Percentiles rank a stretch among this genome's conserved stretches.
These are phyloP conservation scores for Anthoceros angustus DNA, from an alignment of 225 moss, liverwort and hornwort genomes.

Conservation along the genomic window DNA sequence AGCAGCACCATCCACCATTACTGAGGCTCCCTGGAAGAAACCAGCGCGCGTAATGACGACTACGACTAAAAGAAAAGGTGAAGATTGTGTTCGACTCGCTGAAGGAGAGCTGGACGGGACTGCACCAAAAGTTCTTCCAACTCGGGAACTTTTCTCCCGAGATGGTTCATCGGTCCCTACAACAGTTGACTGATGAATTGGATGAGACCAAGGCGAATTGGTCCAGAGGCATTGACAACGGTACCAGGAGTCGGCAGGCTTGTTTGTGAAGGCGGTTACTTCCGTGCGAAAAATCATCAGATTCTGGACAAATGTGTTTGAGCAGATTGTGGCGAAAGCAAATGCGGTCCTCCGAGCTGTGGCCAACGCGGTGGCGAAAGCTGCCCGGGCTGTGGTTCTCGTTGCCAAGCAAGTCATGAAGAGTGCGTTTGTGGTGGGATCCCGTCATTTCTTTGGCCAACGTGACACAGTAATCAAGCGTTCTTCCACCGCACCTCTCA, in stretches of 20 bases:
- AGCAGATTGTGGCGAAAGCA: neutral
- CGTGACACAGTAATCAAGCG: too few relatives aligned
- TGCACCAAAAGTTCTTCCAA: neutral
- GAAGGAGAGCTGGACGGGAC: neutral
- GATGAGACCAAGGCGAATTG: too few relatives aligned
- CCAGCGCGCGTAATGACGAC: neutral
- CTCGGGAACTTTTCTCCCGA: too few relatives aligned
- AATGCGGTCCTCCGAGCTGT: neutral
- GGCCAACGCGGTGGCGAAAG: neutral
- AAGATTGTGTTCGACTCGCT: neutral
- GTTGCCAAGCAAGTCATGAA: slow-evolving; percentile 2
- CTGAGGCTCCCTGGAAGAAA: neutral
- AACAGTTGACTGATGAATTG: too few relatives aligned
- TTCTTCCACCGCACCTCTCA: too few relatives aligned
- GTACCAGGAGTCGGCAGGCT: neutral
- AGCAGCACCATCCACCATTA: neutral
- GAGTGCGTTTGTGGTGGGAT: neutral
- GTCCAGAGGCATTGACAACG: too few relatives aligned
- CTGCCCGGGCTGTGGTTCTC: neutral
- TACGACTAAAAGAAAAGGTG: neutral
- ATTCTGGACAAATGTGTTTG: neutral
- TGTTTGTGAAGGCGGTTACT: neutral
- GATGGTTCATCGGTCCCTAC: too few relatives aligned
- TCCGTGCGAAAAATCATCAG: neutral
- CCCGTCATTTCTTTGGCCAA: too few relatives aligned